Conservation (phyloP, 2,329 filamentous ascomycete species). For the Colletotrichum godetiae region DNA sequence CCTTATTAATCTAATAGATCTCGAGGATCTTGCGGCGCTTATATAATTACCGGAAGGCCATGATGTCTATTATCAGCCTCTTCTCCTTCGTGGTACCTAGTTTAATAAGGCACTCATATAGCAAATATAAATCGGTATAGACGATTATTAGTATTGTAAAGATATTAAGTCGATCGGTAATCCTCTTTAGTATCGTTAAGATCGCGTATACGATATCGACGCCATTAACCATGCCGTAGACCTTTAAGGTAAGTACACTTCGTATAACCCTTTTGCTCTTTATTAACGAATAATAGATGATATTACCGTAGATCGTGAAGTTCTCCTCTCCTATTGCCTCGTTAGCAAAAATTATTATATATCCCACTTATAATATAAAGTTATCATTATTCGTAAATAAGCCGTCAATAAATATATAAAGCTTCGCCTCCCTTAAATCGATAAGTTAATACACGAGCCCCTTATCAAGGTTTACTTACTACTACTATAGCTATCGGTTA, state of each 20-base stretch:
- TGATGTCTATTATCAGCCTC: no score
- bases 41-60: no score
- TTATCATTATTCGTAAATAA: not conserved
- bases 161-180: no score
- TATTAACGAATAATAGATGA: not conserved
- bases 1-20: no score
- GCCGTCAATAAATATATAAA: not conserved
- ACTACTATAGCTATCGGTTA: not conserved
- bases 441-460: not conserved
- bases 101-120: conserved; percentile 21
- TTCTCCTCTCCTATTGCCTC: not conserved
- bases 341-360: not conserved
- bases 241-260: not conserved
- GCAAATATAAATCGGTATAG: conserved; percentile 27
- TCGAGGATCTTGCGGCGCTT: no score
- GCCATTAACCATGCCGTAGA: not conserved
- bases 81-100: not conserved
- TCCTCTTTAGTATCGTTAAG: not conserved
- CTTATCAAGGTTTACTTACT: not conserved
- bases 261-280: not conserved
- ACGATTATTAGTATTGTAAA: not conserved
- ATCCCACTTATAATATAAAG: not conserved
- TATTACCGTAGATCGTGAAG: not conserved
- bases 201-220: not conserved
- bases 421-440: not conserved